Evolutionary conservation across 805 yeast genomes (phyloP).

Genomic region (Helenozyma rhizophorensis): DNA sequence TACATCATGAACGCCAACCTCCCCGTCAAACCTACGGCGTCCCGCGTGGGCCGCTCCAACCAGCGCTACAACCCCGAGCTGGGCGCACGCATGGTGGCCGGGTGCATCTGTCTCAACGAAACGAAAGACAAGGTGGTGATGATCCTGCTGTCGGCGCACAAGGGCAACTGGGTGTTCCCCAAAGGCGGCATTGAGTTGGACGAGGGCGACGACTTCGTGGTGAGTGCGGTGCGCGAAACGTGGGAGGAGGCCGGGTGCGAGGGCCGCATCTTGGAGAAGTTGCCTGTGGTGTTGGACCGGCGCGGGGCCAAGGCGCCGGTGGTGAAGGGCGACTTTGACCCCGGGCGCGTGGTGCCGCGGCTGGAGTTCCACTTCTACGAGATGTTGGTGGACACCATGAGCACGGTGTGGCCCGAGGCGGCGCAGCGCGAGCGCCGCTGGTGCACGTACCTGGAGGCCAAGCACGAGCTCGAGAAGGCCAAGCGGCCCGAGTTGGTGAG

Average conservation of each 20-base stretch:
- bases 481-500: slow-evolving; percentile 64
- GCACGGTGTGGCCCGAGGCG: slow-evolving; percentile 73
- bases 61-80: slow-evolving; percentile 55
- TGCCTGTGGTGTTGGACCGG: slow-evolving; percentile 66
- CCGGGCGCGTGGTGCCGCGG: slow-evolving; percentile 51
- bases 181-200: slow-evolving; percentile 94
- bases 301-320: slow-evolving; percentile 38
- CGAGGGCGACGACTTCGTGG: slow-evolving; percentile 48
- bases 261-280: slow-evolving; percentile 51
- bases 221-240: slow-evolving; percentile 78
- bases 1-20: slow-evolving; percentile 9
- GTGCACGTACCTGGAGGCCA: slow-evolving; percentile 69
- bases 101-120: slow-evolving; percentile 70
- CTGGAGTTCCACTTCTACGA: slow-evolving; percentile 90
- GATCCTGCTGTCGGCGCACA: slow-evolving; percentile 69
- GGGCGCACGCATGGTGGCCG: slow-evolving; percentile 90
- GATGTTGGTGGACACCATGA: slow-evolving; percentile 54
- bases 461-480: slow-evolving; percentile 50
- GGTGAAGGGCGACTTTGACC: slow-evolving; percentile 28
- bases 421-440: slow-evolving; percentile 62
- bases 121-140: slow-evolving; percentile 62
- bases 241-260: slow-evolving; percentile 98
- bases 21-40: slow-evolving; percentile 9
- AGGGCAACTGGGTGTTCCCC: slow-evolving; percentile 80
- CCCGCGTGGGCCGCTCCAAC: slow-evolving; percentile 52